Evolutionary conservation across 257 asterid species (phyloP).

Genomic region (Ligustrum vulgare): DNA sequence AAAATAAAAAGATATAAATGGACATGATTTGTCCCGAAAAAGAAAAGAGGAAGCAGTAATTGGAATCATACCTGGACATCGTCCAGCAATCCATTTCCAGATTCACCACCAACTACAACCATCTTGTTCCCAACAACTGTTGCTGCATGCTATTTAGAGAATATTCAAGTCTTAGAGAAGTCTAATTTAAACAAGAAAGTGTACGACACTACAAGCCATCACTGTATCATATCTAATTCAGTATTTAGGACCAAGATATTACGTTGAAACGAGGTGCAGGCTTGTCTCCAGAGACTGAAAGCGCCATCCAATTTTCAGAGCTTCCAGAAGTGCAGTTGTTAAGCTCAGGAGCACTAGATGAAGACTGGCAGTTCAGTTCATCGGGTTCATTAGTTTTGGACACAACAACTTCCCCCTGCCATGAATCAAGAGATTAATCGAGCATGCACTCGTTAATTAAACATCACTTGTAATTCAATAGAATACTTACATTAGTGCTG

Average conservation of each 20-base stretch:
- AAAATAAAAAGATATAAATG: not conserved
- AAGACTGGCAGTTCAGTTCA: constrained; percentile 53
- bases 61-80: constrained; percentile 76
- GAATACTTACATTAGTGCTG: constrained; percentile 54
- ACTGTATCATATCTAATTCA: not conserved
- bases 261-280: constrained; percentile 90
- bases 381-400: constrained; percentile 47
- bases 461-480: constrained; percentile 5
- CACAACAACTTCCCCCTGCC: constrained; percentile 67
- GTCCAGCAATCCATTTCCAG: constrained; percentile 73
- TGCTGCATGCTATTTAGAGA: constrained; percentile 82
- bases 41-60: not conserved
- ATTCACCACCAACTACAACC: constrained; percentile 99
- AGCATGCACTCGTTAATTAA: constrained; percentile 13
- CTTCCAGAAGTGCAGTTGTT: constrained; percentile 70
- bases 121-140: constrained; percentile 92
- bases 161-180: constrained; percentile 18
- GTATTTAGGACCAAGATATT: constrained; percentile 27
- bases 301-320: constrained; percentile 96
- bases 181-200: constrained; percentile 17
- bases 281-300: constrained; percentile 78
- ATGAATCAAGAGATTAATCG: constrained; percentile 27
- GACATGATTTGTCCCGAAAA: not conserved
- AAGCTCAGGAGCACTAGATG: constrained; percentile 70
- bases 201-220: constrained; percentile 1